A percentile compares a stretch with the other conserved stretches of the same genome.
Conservation (phyloP, 768 basidiomycete genomes). For the Russula ochroleuca region DNA sequence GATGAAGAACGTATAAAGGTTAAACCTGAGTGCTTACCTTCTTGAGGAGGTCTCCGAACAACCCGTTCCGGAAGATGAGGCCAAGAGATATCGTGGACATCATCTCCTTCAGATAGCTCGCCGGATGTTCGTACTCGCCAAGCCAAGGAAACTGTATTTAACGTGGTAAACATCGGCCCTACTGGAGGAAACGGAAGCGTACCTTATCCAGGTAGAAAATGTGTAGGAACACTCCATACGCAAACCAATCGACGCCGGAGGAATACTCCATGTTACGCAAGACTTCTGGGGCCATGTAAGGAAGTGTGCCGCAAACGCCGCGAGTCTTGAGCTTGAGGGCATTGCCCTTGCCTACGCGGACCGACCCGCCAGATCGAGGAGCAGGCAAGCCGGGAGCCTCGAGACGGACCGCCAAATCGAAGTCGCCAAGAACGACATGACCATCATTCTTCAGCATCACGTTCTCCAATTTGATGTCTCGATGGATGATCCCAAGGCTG, state of each 20-base stretch:
- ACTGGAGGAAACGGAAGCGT: background rate
- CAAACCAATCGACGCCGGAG: conserved; percentile 25
- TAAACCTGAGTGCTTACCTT: background rate
- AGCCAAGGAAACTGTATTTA: conserved; percentile 22
- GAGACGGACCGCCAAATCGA: conserved; percentile 45
- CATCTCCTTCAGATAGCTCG: conserved; percentile 19
- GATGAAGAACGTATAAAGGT: background rate
- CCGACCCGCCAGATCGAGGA: background rate
- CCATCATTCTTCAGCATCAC: conserved; percentile 85
- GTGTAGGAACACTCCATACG: conserved; percentile 24
- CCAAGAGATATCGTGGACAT: conserved; percentile 13
- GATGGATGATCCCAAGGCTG: conserved; percentile 86
- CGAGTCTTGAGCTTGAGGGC: background rate
- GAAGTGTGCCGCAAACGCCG: conserved; percentile 21
- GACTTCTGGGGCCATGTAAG: conserved; percentile 27
- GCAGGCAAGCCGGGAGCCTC: background rate
- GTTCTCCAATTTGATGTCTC: conserved; percentile 96
- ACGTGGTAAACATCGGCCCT: background rate
- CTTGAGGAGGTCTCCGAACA: conserved; percentile 13
- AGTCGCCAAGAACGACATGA: conserved; percentile 87
- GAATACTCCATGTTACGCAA: conserved; percentile 21
- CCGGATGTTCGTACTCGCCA: conserved; percentile 15
- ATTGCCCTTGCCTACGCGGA: background rate
- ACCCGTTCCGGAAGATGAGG: conserved; percentile 3
- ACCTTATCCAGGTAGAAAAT: conserved; percentile 20